Evolutionary conservation across 108 stramenopile species (phyloP).

Genomic region (Nitzschia sp.): DNA sequence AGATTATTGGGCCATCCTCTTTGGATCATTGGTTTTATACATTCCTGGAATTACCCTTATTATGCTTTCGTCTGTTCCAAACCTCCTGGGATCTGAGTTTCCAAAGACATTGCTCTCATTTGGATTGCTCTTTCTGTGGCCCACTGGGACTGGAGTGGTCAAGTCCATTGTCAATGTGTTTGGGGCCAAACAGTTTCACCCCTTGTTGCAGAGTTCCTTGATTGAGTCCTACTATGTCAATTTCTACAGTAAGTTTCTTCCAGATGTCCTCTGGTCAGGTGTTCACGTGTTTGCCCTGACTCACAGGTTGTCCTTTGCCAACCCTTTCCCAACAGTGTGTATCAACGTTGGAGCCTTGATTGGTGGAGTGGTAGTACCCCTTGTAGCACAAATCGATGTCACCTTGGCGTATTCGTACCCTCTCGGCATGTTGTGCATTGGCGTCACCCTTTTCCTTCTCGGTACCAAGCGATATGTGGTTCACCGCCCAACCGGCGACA

Average conservation of each 20-base stretch:
- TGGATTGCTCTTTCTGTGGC: slow-evolving; percentile 71
- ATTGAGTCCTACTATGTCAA: slow-evolving; percentile 85
- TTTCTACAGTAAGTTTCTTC: slow-evolving; percentile 55
- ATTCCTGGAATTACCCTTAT: slow-evolving; percentile 77
- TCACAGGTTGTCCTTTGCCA: neutral
- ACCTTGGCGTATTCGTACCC: slow-evolving; percentile 80
- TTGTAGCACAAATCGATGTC: slow-evolving; percentile 69
- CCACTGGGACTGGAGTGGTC: slow-evolving; percentile 83
- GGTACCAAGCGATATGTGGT: slow-evolving; percentile 69
- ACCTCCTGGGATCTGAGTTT: slow-evolving; percentile 62
- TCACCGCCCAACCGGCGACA: slow-evolving; percentile 42
- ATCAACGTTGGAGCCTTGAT: slow-evolving; percentile 86
- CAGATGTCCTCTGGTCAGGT: neutral
- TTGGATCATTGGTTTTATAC: slow-evolving; percentile 63
- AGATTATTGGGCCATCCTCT: slow-evolving; percentile 69
- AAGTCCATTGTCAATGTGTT: slow-evolving; percentile 85
- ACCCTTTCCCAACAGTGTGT: slow-evolving; percentile 43
- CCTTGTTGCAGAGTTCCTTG: slow-evolving; percentile 69
- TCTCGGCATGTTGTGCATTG: slow-evolving; percentile 60
- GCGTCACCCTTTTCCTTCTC: slow-evolving; percentile 56
- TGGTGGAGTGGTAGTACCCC: slow-evolving; percentile 74
- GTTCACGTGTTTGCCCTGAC: too few relatives aligned
- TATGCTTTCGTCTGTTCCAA: slow-evolving; percentile 63
- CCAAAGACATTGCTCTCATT: slow-evolving; percentile 46
- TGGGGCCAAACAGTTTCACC: slow-evolving; percentile 89